Evolutionary conservation across 768 basidiomycete genomes (phyloP).

Genomic region (Dioszegia crocea): DNA sequence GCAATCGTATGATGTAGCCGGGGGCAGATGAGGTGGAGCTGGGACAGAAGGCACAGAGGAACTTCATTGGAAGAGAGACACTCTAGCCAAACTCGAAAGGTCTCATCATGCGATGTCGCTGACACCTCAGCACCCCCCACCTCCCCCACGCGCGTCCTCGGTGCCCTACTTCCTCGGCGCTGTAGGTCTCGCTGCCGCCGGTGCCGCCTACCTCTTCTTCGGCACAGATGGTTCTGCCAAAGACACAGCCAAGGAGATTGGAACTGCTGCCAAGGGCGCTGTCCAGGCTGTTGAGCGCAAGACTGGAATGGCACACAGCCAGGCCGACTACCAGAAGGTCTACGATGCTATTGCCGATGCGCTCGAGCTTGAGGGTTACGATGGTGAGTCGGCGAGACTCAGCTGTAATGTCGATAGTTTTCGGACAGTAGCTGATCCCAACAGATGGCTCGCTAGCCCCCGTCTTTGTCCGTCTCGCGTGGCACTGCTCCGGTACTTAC

Average conservation of each 20-base stretch:
- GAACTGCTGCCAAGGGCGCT: conserved; percentile 61
- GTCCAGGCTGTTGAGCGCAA: conserved; percentile 60
- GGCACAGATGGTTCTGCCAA: conserved; percentile 55
- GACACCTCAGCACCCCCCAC: conserved; percentile 29
- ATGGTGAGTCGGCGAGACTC: conserved; percentile 58
- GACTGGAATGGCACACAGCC: conserved; percentile 62
- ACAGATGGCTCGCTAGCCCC: conserved; percentile 58
- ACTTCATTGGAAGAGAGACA: no score
- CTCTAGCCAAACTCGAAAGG: no score
- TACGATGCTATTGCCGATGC: conserved; percentile 82
- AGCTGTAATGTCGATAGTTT: no score
- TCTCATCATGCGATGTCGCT: background rate
- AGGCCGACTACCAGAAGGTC: conserved; percentile 91
- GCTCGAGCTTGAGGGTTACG: conserved; percentile 71
- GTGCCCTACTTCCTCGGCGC: conserved; percentile 59
- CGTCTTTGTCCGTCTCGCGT: conserved; percentile 80
- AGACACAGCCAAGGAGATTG: conserved; percentile 58
- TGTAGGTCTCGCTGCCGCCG: conserved; percentile 59
- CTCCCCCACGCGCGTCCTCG: conserved; percentile 36
- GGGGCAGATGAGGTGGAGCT: no score
- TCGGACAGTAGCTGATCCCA: background rate
- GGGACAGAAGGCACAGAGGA: no score
- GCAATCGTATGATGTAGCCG: no score
- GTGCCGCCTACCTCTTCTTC: conserved; percentile 63
- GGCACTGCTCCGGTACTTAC: conserved; percentile 91